These are phyloP conservation scores for Quercus lobata DNA, from an alignment of 331 rosid species.

Conservation along the genomic window DNA sequence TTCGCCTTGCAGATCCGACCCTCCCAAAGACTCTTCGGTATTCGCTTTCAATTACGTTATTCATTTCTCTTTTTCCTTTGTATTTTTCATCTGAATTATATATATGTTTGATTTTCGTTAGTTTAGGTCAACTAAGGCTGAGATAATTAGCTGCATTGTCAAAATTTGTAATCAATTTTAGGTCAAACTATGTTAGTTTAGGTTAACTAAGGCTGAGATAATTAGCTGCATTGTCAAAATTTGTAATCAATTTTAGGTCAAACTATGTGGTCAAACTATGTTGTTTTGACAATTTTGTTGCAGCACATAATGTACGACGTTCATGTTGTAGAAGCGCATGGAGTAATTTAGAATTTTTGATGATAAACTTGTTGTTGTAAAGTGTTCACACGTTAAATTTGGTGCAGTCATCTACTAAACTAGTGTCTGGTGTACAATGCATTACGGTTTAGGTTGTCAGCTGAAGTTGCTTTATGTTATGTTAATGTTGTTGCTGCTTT, in stretches of 20 bases:
- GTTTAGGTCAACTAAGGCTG: constrained; percentile 24
- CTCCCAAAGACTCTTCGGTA: constrained; percentile 48
- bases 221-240: constrained; percentile 32
- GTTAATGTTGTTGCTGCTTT: background rate
- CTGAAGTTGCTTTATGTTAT: background rate
- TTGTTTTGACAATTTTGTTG: background rate
- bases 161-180: constrained; percentile 1
- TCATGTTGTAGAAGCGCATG: background rate
- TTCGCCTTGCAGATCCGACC: constrained; percentile 55
- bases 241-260: background rate
- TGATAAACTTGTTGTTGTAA: background rate
- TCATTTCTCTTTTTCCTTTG: background rate
- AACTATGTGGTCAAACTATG: background rate
- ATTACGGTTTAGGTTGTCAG: background rate
- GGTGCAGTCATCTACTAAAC: background rate
- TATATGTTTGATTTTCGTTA: background rate
- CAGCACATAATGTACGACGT: background rate
- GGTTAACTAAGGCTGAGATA: constrained; percentile 23
- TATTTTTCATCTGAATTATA: background rate
- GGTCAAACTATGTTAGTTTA: constrained; percentile 2
- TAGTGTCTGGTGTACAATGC: background rate
- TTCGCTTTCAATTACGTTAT: background rate
- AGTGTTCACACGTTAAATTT: background rate
- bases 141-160: constrained; percentile 32
- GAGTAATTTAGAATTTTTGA: background rate